Base-by-base conservation (phyloP, 2,329 filamentous ascomycete genomes). In the Periconia sp. region DNA sequence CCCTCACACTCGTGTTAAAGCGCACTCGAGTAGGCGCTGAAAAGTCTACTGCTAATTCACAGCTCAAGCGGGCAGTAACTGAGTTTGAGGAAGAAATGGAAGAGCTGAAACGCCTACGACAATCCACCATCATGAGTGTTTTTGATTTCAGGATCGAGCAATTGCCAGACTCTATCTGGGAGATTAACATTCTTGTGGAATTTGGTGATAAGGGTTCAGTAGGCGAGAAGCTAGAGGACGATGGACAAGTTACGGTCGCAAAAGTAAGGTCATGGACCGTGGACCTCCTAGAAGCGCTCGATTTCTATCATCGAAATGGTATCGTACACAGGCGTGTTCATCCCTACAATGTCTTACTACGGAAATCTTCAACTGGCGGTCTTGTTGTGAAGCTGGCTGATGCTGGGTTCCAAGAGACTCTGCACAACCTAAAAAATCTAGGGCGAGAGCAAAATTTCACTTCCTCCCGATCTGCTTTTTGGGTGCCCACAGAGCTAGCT, bases 261-360 rank as follows among this genome's bases (percentile, higher is more conserved):
- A 92, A 86, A 64, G 85, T 92, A 31, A 86, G 91, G 39, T 85
- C 89, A 17, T 97, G 91, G 87, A 94, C 90, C n/a, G 84, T 92
- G 46, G 90, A 96, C 59, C 78, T 99, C 13, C 80, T 99, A 18
- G 90, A 96, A 71, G 94, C 87, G 0, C 75, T 99, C 19, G 88
- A 90, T 45, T 95, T 87, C 65, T 83, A 95, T 38, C 92, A 97
- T 70, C 86, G 87, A 52, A 86, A 88, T 63, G 90, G 90, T 15
- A 79, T 96, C 43, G 78, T 89, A 17, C 94, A 97, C 69, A 88
- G 89, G 62, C 84, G 88, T 59, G 84, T 96, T 13, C 89, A 95
- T 61, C 78, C 86, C 10, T 80, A 83, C 13, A 95, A 95, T 52
- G 80, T 96, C 33, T 78, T 96, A 4, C 73, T 96, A 4, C 89